Evolutionary conservation across 768 basidiomycete genomes (phyloP), one percentile per base, ranked within the genome.

Genomic region (Psilocybe azurescens): DNA sequence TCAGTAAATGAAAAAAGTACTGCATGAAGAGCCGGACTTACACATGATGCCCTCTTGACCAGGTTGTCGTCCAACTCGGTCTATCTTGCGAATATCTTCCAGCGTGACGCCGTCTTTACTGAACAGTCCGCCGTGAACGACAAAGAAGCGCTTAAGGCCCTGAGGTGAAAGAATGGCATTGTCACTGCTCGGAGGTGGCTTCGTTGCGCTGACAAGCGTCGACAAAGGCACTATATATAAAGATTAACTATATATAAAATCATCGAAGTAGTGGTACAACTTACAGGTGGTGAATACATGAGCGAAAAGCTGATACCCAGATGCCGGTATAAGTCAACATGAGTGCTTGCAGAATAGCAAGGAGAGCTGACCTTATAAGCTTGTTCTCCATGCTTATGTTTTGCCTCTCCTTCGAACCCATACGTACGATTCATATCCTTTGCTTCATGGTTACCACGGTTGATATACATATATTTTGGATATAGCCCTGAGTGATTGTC

Each of bases 341-440:
- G 14, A 24, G 18, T 11, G 20, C 29, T 39, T 36, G 24, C 16
- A n/a, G 54, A 51, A 32, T 39, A 51, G 14, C 59, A 60, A 65
- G 44, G 29, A 62, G 8, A 53, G 56, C 59, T 44, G 53, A 89
- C 93, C 84, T 95, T 95, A 80, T 96, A 98, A 0, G 94, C 90
- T 73, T 95, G 89, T 70, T 97, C 95, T 30, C 95, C 95, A 67
- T 97, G 94, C 74, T 99, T 99, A 70, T 97, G 91, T 71, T 97
- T 97, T 32, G 89, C 91, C 79, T 99, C 97, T 44, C 96, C 95
- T 74, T 97, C 94, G 70, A 96, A 96, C 1, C 95, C 95, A 74
- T 97, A 95, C 20, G 89, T 86, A 53, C 90, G 80, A 76, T 99
- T 99, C 97, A 99, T 99, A 50, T 98, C 95, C 73, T 93, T 93